phyloP scores from a whole-genome alignment of 2,329 filamentous ascomycete genomes.

The Trichophyton mentagrophytes region DNA sequence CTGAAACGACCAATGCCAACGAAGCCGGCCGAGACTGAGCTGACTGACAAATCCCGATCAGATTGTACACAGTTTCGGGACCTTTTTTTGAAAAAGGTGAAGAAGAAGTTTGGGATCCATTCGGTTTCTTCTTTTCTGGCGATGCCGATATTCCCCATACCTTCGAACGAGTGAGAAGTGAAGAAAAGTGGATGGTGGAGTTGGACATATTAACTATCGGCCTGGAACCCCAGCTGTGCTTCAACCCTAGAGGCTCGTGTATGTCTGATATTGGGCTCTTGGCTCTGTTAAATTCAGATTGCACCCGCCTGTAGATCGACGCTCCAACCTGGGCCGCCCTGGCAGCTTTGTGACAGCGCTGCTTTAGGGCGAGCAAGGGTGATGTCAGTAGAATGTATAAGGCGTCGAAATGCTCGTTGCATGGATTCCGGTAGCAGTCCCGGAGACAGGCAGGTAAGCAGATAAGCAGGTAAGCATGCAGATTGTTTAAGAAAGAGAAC shows the following conservation, averaged over 20 bases:
- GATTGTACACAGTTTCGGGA: not conserved
- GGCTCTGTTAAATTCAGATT: not conserved
- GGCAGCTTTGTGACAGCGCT: not conserved
- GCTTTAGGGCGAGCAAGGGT: not conserved
- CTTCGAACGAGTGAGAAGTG: not conserved
- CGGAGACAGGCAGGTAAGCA: not conserved
- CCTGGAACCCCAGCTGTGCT: conserved; percentile 4
- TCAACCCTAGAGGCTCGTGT: conserved; percentile 3
- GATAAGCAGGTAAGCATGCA: not conserved
- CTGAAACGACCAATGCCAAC: conserved; percentile 1
- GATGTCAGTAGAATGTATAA: not conserved
- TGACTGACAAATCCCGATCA: conserved; percentile 1
- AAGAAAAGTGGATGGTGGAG: not conserved
- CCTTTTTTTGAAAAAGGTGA: not conserved
- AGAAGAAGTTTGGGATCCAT: not conserved
- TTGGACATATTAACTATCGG: not conserved
- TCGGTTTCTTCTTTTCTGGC: not conserved
- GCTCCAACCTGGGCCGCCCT: conserved; percentile 3
- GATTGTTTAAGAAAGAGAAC: no score
- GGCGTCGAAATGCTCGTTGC: not conserved
- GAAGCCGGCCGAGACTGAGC: conserved; percentile 2
- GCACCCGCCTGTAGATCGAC: conserved; percentile 1
- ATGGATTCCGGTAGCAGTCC: not conserved
- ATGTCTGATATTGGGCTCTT: not conserved
- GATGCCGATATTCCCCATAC: not conserved